phyloP scores from a whole-genome alignment of 176 grass and related monocot genomes.

The Saccharum officinarum region DNA sequence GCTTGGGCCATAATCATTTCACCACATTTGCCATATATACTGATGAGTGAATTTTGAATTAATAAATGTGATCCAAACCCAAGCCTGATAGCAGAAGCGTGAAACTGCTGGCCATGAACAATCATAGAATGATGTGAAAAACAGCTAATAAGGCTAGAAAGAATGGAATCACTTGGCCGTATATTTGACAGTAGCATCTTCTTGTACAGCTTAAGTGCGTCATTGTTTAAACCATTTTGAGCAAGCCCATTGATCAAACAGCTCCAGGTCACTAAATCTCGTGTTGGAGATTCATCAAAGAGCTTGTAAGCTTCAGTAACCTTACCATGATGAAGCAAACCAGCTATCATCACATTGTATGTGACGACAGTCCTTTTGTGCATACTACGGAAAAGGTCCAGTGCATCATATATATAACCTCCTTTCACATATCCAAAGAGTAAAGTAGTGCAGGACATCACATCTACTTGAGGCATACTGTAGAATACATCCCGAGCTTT shows the following conservation, averaged over 20 bases:
- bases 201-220: too few relatives aligned
- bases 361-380: constrained; percentile 45
- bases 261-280: constrained; percentile 56
- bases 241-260: constrained; percentile 52
- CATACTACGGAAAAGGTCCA: constrained; percentile 59
- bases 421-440: constrained; percentile 74
- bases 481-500: constrained; percentile 60
- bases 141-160: too few relatives aligned
- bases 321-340: constrained; percentile 58
- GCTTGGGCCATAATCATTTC: too few relatives aligned
- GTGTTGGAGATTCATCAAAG: constrained; percentile 49
- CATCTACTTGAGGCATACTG: constrained; percentile 46
- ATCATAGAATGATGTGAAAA: too few relatives aligned
- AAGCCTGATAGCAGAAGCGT: too few relatives aligned
- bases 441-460: constrained; percentile 53
- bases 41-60: too few relatives aligned
- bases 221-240: constrained; percentile 60
- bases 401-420: constrained; percentile 49
- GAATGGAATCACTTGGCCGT: too few relatives aligned
- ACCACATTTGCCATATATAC: too few relatives aligned
- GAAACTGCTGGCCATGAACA: too few relatives aligned
- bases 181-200: too few relatives aligned
- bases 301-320: constrained; percentile 65
- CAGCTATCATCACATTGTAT: constrained; percentile 69
- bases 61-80: too few relatives aligned